Conservation (phyloP, 306 rosid genomes). For the Corylus avellana region DNA sequence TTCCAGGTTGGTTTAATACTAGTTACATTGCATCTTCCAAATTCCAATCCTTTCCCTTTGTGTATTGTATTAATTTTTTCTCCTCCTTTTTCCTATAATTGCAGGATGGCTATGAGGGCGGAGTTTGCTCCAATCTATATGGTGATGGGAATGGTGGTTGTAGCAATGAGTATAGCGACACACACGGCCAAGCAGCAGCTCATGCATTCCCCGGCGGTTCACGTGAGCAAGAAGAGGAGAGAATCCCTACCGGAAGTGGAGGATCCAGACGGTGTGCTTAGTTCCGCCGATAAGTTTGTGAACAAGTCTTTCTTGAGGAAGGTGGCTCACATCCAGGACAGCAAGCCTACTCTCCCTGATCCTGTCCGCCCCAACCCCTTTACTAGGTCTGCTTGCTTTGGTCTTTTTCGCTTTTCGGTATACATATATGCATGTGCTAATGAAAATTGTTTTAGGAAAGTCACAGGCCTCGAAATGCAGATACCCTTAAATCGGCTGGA, state of each 20-base stretch:
- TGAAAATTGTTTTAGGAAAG: neutral
- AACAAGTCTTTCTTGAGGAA: conserved; percentile 36
- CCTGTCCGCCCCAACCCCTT: conserved; percentile 24
- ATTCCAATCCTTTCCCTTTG: neutral
- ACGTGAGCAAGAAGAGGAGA: conserved; percentile 27
- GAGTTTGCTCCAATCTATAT: conserved; percentile 18
- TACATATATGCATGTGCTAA: neutral
- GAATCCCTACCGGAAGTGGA: conserved; percentile 26
- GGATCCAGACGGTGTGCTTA: conserved; percentile 23
- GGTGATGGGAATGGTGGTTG: conserved; percentile 17
- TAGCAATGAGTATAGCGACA: neutral
- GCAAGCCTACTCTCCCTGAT: conserved; percentile 11
- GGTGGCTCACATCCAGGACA: conserved; percentile 32
- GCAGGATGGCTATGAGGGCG: conserved; percentile 16
- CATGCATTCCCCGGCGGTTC: conserved; percentile 28
- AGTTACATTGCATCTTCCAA: too few relatives aligned
- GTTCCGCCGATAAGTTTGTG: conserved; percentile 32
- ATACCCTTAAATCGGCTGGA: conserved; percentile 33
- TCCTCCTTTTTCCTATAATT: neutral
- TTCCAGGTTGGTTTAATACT: conserved; percentile 4
- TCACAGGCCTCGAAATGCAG: conserved; percentile 27
- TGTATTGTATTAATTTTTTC: neutral
- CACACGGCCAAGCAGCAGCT: conserved; percentile 37
- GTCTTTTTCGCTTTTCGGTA: neutral
- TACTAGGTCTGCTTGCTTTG: conserved; percentile 18